Evolutionary conservation across 129 eudicot genomes (phyloP), one percentile per base, ranked within the genome.

Genomic region (Pulicaria dysenterica): DNA sequence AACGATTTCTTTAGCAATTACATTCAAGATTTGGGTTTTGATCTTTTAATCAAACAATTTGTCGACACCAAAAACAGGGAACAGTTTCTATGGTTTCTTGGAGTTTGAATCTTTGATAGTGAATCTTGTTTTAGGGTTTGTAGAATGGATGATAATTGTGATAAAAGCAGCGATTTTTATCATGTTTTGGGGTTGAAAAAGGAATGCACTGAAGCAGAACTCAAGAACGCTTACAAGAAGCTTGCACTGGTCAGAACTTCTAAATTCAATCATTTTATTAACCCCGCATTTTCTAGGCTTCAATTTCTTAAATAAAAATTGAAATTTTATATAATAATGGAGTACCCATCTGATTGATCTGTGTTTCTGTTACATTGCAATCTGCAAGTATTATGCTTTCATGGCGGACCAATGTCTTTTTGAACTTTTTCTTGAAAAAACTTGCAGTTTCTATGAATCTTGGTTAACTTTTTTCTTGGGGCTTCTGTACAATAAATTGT

Each of bases 201-300:
- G 59, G 92, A 86, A 58, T 92, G 98, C 83, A 72, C 85, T 1
- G 69, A 82, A 6, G 80, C 78, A 6, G 96, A 91, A 45, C 88
- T 88, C 58, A 88, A 76, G 77, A 77, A 46, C 64, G 95, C 98
- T 45, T 92, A 92, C 85, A 89, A 84, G 88, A 92, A 89, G 74
- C 91, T 92, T 71, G 98, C 98, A 53, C 19, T 89, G 98, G 98
- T 92, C 13, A 75, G 78, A 58, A 10, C 14, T 46, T 61, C 74
- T 3, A 36, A 56, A 8, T 58, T 58, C 14, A 5, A 38, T 24
- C 6, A 13, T 59, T 37, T 59, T 2, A 37, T 38, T 59, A 3
- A 5, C 31, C 31, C 31, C 31, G 2, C 31, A 2, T 1, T 24
- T 24, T 24, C 31, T 24, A 1, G 31, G 31, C 31, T 24, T 24